A percentile compares a stretch with the other conserved stretches of the same genome.
Evolutionary conservation across 2,329 filamentous ascomycete species (phyloP).

Genomic region (Ilyonectria mors-panacis): DNA sequence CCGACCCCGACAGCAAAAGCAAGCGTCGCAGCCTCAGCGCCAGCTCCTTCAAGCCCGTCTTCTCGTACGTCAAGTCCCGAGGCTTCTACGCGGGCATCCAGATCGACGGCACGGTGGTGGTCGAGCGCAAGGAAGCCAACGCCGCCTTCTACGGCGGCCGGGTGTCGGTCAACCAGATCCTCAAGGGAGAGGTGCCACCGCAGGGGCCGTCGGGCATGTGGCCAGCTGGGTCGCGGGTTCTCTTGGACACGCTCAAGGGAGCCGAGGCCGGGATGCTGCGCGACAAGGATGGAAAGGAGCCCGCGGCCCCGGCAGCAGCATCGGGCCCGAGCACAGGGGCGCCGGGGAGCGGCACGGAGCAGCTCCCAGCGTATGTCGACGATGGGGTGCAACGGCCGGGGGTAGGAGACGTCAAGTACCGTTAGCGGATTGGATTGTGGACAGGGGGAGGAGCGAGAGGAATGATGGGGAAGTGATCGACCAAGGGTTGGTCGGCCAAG

Average conservation of each 20-base stretch:
- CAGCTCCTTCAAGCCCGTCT: conserved; percentile 59
- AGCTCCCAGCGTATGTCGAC: conserved; percentile 44
- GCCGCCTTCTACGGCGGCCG: conserved; percentile 84
- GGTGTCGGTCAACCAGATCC: conserved; percentile 62
- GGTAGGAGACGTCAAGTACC: conserved; percentile 47
- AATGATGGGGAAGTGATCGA: neutral
- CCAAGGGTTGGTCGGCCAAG: neutral
- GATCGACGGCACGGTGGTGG: conserved; percentile 88
- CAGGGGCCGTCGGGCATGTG: conserved; percentile 49
- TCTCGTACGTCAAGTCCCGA: conserved; percentile 86
- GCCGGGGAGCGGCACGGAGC: conserved; percentile 27
- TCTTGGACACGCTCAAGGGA: conserved; percentile 51
- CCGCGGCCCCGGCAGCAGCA: conserved; percentile 19
- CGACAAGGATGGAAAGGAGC: conserved; percentile 38
- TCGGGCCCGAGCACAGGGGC: conserved; percentile 22
- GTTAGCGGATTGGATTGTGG: conserved; percentile 11
- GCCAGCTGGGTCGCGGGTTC: conserved; percentile 51
- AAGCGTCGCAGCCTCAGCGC: conserved; percentile 51
- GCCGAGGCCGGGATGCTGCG: conserved; percentile 51
- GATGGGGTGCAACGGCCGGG: conserved; percentile 44
- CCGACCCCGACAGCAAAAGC: conserved; percentile 46
- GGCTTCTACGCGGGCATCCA: conserved; percentile 91
- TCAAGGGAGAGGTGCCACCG: conserved; percentile 58
- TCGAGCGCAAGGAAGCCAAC: conserved; percentile 91
- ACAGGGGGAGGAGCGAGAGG: neutral